Conservation (phyloP, 306 rosid species). For the Cicer pinnatifidum region DNA sequence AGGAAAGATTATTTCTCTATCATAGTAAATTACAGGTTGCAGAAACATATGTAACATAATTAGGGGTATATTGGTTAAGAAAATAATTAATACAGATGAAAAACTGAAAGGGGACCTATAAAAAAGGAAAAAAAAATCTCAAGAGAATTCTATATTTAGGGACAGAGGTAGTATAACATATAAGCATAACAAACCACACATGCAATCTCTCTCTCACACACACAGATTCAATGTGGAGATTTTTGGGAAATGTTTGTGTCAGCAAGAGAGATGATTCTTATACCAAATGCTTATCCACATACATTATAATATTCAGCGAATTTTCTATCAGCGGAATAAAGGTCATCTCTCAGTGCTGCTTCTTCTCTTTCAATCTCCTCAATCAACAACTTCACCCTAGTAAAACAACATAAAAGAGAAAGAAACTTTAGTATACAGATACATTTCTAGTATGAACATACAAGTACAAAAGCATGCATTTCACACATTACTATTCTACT, state of each 20-base stretch:
- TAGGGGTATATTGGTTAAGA: too few species aligned
- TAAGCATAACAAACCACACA: constrained; percentile 28
- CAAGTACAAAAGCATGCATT: constrained; percentile 27
- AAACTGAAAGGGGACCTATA: too few species aligned
- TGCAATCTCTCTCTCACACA: constrained; percentile 30
- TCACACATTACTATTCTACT: not conserved
- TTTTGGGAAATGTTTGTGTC: constrained; percentile 29
- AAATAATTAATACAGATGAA: too few species aligned
- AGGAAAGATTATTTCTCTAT: too few species aligned
- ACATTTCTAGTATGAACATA: constrained; percentile 25
- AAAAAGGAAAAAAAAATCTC: too few species aligned
- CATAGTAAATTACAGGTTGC: too few species aligned
- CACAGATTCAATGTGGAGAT: not conserved
- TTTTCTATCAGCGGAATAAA: constrained; percentile 84
- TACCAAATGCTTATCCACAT: constrained; percentile 41
- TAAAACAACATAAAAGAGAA: constrained; percentile 41
- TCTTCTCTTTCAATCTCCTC: constrained; percentile 94
- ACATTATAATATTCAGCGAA: constrained; percentile 90
- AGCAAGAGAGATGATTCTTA: constrained; percentile 36
- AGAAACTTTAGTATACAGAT: constrained; percentile 33
- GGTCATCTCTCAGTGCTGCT: constrained; percentile 79
- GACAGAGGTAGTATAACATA: not conserved
- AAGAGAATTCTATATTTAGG: too few species aligned
- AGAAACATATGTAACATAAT: too few species aligned
- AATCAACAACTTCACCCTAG: constrained; percentile 83